Evolutionary conservation across 768 basidiomycete genomes (phyloP).

Genomic region (Mycena rosella): DNA sequence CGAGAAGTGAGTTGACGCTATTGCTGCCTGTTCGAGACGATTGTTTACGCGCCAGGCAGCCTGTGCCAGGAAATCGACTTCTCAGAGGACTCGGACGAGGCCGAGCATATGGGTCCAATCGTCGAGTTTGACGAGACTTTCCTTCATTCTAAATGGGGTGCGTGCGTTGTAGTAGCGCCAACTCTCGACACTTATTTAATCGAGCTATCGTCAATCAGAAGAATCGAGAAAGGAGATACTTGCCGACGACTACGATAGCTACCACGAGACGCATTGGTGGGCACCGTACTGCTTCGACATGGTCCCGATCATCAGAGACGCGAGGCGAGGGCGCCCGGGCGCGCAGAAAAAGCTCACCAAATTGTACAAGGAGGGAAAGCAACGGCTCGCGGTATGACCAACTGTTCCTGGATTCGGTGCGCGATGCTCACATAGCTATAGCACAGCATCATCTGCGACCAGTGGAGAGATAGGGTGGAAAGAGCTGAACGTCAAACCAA

Average conservation of each 20-base stretch:
- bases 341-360: not conserved
- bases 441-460: not conserved
- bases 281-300: not conserved
- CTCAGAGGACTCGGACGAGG: slow-evolving; percentile 5
- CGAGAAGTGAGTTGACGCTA: not conserved
- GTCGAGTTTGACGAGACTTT: slow-evolving; percentile 1
- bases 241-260: not conserved
- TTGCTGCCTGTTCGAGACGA: too few relatives aligned
- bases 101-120: not conserved
- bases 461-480: slow-evolving; percentile 1
- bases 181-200: not conserved
- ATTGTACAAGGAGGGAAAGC: not conserved
- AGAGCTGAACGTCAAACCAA: slow-evolving; percentile 1
- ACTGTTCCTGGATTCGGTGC: not conserved
- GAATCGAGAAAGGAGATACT: not conserved
- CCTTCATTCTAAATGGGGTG: slow-evolving; percentile 12
- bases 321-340: not conserved
- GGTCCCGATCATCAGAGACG: not conserved
- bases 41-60: not conserved
- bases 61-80: slow-evolving; percentile 1
- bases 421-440: not conserved
- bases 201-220: not conserved
- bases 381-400: not conserved
- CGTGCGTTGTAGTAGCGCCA: not conserved
- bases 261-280: not conserved